These are phyloP conservation scores for Daldinia loculata DNA, from an alignment of 495 filamentous ascomycete species.

Conservation along the genomic window DNA sequence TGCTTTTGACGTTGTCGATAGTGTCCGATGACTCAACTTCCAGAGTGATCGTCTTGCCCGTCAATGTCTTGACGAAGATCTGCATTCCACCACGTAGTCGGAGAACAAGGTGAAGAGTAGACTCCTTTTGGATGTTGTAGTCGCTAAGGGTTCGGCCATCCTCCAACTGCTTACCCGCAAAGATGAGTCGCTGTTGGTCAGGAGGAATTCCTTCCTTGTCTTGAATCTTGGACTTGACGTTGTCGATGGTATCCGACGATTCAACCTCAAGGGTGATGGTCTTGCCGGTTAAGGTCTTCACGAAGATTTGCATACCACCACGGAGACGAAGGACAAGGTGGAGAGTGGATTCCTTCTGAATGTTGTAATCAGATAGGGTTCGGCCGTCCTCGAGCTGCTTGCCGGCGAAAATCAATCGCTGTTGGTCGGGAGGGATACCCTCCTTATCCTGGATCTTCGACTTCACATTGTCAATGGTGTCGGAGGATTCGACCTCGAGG, in stretches of 20 bases:
- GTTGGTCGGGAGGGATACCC: conserved; percentile 93
- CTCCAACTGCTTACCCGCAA: conserved; percentile 85
- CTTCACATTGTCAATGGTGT: conserved; percentile 97
- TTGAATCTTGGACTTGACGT: conserved; percentile 94
- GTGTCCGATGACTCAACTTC: conserved; percentile 91
- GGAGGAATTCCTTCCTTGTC: conserved; percentile 99
- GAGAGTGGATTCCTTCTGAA: conserved; percentile 97
- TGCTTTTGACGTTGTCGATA: conserved; percentile 91
- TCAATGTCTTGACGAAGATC: conserved; percentile 93
- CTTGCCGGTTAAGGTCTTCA: conserved; percentile 85
- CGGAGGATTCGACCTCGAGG: conserved; percentile 93
- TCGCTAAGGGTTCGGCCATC: conserved; percentile 91
- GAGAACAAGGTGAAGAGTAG: conserved; percentile 95
- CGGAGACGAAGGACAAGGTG: conserved; percentile 96
- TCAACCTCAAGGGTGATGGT: conserved; percentile 94
- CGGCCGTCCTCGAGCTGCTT: conserved; percentile 91
- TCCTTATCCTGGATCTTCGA: conserved; percentile 88
- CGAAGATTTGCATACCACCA: conserved; percentile 98
- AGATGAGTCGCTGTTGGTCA: conserved; percentile 98
- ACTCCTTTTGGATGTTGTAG: conserved; percentile 99
- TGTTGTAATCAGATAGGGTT: conserved; percentile 94
- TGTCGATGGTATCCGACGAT: conserved; percentile 91
- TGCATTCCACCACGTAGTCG: conserved; percentile 98
- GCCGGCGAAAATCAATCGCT: conserved; percentile 94
- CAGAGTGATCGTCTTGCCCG: conserved; percentile 91